Evolutionary conservation across 208 protist species (phyloP), one percentile per base, ranked within the genome.

Genomic region (Ichthyophonus hoferi): DNA sequence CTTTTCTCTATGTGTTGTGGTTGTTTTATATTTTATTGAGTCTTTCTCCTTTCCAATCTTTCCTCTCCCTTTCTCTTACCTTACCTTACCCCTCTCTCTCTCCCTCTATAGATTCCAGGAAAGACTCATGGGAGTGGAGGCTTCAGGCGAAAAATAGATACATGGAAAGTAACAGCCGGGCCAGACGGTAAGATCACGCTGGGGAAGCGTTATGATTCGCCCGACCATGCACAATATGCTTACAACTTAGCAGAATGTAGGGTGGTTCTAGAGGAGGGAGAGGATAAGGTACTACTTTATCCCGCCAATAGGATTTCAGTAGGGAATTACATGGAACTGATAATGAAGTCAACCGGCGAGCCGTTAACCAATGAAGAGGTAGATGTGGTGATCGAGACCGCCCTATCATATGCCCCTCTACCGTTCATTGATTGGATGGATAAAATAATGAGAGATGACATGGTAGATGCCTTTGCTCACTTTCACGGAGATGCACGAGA

Each of bases 401-500:
- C 14, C 14, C 14, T 7, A 24, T 24, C 50, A 7, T 67, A 67
- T 67, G 50, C 50, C 14, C 14, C 50, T 24, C 14, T n/a, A 24
- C 50, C 50, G 24, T 67, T 67, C 24, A 7, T 7, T n/a, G 14
- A 24, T 7, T 67, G 50, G 50, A 67, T 67, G 50, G 50, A 67
- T 67, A 24, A 7, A 67, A 67, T 85, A 3, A 58, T 85, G 12
- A 37, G 17, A 34, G 81, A 85, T 85, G 81, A 34, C 17, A 85
- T 85, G 81, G 81, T 85, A 2, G 81, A 85, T 50, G 38, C n/a
- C 39, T 85, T 85, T 50, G 38, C 81, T 58, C n/a, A 17, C 17
- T 85, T 85, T 50, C 81, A 85, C 42, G 33, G 33, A 85, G 14
- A 85, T 50, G 81, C 81, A 50, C 81, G 81, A 0, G 81, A 85